Evolutionary conservation across 208 protist genomes (phyloP), one percentile per base, ranked within the genome.

Genomic region (Crithidia thermophila): DNA sequence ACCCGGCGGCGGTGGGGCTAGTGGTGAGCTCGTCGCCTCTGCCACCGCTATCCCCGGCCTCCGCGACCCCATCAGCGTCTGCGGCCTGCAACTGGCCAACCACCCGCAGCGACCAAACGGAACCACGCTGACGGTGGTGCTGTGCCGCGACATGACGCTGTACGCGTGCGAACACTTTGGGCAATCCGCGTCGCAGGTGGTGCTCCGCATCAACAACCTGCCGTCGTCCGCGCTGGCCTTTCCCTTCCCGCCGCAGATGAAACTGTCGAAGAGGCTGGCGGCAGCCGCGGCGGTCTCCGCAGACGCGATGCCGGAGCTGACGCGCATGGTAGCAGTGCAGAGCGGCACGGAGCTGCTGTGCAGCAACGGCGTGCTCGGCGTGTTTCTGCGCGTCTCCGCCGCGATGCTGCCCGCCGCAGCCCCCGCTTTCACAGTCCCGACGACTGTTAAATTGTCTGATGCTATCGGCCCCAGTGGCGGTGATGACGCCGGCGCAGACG

Each of bases 111-210:
- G 61, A 0, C 69, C 51, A 3, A 18, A 7, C 6, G 61, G 61
- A 3, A 59, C 61, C 20, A 28, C 27, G 20, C 31, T 75, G n/a
- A 59, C 69, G 43, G 8, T 75, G 46, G 21, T 75, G 36, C 28
- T 75, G 16, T 46, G 61, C 25, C 52, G 51, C 28, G 62, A 67
- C 30, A 64, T 75, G 69, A 52, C 45, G 42, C n/a, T 75, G 21
- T 45, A 69, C 62, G 39, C 43, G 9, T 75, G 69, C 56, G 69
- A 75, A 39, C 61, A 68, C 16, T 75, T 75, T 31, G 69, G 69
- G 4, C 9, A 53, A 3, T 16, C 42, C 3, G 55, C 27, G 4
- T 11, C 45, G n/a, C n/a, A n/a, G 21, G 62, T 69, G 25, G 39
- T 10, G 18, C 43, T 75, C 8, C 39, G 39, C 61, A 50, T 68